Evolutionary conservation across 371 early-diverging fungal genomes (phyloP), one percentile per base, ranked within the genome.

Genomic region (Mycotypha africana): DNA sequence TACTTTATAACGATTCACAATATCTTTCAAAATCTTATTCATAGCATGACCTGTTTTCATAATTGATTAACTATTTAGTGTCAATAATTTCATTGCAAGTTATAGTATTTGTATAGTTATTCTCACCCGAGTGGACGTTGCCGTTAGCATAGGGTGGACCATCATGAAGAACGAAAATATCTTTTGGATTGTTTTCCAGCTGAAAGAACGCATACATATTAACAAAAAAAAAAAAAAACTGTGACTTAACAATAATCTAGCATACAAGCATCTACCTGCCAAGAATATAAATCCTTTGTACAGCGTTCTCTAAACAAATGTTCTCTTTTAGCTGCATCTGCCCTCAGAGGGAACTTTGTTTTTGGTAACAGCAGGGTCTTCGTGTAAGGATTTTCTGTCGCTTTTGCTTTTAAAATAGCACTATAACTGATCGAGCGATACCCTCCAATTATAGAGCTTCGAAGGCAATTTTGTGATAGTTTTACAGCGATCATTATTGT

Each of bases 101-200:
- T n/a, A n/a, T n/a, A n/a, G n/a, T n/a, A n/a, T n/a, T n/a, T 8
- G 34, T 34, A 17, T 16, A 2, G 23, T 19, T 17, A 38, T 2
- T 25, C 10, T 47, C 65, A 76, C 76, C 95, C 37, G 87, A 84
- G 60, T 97, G 96, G 12, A 95, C 82, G 45, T 87, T 79, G 34
- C 97, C 98, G 56, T 95, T 95, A 26, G 96, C 97, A 70, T 94
- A 97, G 11, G 98, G 98, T 26, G 98, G 98, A 2, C 98, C 97
- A 66, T 97, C 97, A 55, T 94, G 95, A 40, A 94, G 79, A n/a
- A 90, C 70, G 67, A 86, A 92, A 19, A 73, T 41, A 11, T 79
- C 74, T 17, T 81, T 79, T 1, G 77, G 65, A 42, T 84, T 88
- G 53, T 83, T 78, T 44, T 78, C 63, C 22, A 78, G 39, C 77